These are phyloP conservation scores for Trametes cubensis DNA, from an alignment of 768 basidiomycete genomes.

Conservation along the genomic window DNA sequence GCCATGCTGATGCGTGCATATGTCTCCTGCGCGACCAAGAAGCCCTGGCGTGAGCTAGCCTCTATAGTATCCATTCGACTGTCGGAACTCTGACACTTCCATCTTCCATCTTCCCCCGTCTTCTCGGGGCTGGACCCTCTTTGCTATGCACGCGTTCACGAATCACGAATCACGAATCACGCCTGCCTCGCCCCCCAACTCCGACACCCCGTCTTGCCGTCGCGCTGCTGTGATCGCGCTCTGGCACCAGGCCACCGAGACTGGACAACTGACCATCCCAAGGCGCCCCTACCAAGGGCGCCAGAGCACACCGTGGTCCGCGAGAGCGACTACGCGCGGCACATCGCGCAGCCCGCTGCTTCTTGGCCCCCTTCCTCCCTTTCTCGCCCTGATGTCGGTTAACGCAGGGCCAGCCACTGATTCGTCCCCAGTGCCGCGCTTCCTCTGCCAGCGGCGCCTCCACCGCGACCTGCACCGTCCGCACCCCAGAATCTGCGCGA, in stretches of 20 bases:
- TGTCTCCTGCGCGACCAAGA: constrained; percentile 14
- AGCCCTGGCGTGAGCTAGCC: background rate
- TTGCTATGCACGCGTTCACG: background rate
- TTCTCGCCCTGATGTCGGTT: background rate
- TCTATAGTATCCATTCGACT: background rate
- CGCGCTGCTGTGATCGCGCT: background rate
- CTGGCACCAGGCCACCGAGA: no score
- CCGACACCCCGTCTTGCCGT: background rate
- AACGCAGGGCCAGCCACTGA: background rate
- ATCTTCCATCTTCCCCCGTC: background rate
- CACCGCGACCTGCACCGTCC: no score
- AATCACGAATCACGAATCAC: background rate
- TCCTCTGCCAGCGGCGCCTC: background rate
- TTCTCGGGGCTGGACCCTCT: background rate
- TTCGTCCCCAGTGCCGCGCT: background rate
- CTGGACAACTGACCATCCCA: no score
- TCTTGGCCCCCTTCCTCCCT: background rate
- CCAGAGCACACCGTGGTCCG: no score
- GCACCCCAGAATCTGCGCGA: constrained; percentile 17
- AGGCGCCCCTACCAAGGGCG: no score
- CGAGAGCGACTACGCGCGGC: background rate
- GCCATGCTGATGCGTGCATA: constrained; percentile 13
- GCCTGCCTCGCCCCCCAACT: background rate
- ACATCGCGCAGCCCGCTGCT: background rate
- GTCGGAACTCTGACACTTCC: background rate